These are phyloP conservation scores for Botryotinia calthae DNA, from an alignment of 2,329 filamentous ascomycete genomes.

Conservation along the genomic window DNA sequence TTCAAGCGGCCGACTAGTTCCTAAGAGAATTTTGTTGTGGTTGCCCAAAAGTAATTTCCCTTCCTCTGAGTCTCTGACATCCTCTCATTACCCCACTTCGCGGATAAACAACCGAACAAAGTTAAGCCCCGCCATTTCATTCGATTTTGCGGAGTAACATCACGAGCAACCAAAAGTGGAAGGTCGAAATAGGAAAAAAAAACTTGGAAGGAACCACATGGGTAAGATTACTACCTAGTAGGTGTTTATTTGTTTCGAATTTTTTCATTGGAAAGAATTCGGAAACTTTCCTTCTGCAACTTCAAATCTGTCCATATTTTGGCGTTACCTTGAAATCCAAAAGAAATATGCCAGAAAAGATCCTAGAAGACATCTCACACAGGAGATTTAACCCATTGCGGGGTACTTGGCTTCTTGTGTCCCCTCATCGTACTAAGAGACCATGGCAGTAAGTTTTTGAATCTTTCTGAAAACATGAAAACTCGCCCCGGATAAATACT, in stretches of 20 bases:
- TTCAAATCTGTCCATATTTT: not conserved
- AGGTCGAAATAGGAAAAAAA: not conserved
- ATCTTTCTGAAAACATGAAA: not conserved
- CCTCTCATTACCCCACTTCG: constrained; percentile 5
- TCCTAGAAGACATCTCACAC: constrained; percentile 95
- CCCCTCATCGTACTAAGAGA: constrained; percentile 91
- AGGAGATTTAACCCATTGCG: constrained; percentile 89
- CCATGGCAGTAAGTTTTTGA: constrained; percentile 83
- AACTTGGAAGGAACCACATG: not conserved
- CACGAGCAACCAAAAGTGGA: constrained; percentile 1
- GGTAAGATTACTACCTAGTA: constrained; percentile 1
- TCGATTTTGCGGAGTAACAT: not conserved
- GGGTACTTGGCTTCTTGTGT: constrained; percentile 89
- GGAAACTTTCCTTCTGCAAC: not conserved
- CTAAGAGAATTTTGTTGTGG: not conserved
- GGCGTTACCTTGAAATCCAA: not conserved
- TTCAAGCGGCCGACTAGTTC: too few species aligned
- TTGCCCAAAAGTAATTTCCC: not conserved
- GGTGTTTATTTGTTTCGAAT: not conserved
- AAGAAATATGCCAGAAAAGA: constrained; percentile 62
- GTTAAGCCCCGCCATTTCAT: not conserved
- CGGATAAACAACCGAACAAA: not conserved
- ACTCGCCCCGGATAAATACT: constrained; percentile 3
- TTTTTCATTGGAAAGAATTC: not conserved
- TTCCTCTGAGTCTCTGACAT: not conserved